Evolutionary conservation across 2,329 filamentous ascomycete species (phyloP).

Genomic region (Sporothrix variecibatus): DNA sequence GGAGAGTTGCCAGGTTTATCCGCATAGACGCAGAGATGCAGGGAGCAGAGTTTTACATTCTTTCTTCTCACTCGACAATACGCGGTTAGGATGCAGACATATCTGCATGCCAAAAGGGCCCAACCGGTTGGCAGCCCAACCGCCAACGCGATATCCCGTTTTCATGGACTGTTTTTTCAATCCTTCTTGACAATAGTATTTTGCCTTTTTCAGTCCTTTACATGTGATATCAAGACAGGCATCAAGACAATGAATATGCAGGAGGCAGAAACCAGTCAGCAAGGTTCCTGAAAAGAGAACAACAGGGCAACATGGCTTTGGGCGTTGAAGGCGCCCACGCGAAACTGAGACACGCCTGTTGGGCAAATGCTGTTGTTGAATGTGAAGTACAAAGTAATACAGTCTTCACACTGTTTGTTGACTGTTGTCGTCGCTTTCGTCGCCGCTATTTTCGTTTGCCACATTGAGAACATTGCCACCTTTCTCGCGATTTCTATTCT

Average conservation of each 20-base stretch:
- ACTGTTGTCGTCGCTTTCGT: background rate
- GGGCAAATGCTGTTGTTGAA: background rate
- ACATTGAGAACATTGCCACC: background rate
- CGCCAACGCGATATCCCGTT: slow-evolving; percentile 3
- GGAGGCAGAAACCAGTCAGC: background rate
- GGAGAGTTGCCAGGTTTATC: background rate
- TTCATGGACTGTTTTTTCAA: background rate
- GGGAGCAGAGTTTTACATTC: background rate
- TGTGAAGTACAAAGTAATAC: background rate
- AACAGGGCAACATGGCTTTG: background rate
- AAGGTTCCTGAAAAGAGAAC: background rate
- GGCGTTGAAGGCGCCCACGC: background rate
- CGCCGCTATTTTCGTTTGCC: background rate
- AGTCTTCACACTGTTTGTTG: background rate
- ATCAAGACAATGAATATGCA: background rate
- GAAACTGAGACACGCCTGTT: background rate
- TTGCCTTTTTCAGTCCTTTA: background rate
- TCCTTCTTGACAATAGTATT: background rate
- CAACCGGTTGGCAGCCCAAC: slow-evolving; percentile 5
- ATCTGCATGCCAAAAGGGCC: background rate
- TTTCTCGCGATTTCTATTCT: background rate
- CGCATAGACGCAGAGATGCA: background rate
- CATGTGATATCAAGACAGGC: slow-evolving; percentile 1
- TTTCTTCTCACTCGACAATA: background rate
- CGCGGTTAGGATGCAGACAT: background rate